phyloP scores from a whole-genome alignment of 768 basidiomycete species.

The Clitopilus hobsonii region DNA sequence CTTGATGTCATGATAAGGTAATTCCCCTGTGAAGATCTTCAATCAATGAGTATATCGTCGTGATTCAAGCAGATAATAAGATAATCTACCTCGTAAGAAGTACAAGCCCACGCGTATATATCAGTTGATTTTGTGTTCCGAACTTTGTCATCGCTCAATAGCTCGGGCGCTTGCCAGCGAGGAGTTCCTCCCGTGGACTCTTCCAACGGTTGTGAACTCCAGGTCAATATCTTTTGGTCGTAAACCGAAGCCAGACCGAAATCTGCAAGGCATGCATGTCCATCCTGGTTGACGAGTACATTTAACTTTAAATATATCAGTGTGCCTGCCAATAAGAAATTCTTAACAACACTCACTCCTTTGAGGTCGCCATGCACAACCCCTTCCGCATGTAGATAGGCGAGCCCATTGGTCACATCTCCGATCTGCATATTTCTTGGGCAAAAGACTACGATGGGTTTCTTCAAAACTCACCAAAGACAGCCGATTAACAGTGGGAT shows the following conservation, averaged over 20 bases:
- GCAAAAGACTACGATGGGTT: background rate
- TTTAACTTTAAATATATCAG: too few relatives aligned
- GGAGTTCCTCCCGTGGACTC: slow-evolving; percentile 10
- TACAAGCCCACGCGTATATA: slow-evolving; percentile 15
- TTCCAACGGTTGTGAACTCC: slow-evolving; percentile 9
- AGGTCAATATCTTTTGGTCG: slow-evolving; percentile 10
- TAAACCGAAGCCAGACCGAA: slow-evolving; percentile 17
- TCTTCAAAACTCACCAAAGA: background rate
- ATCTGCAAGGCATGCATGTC: slow-evolving; percentile 17
- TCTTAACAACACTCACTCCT: background rate
- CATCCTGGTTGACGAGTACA: slow-evolving; percentile 13
- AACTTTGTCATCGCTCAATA: slow-evolving; percentile 11
- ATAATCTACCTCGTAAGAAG: slow-evolving; percentile 14
- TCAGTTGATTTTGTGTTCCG: slow-evolving; percentile 13
- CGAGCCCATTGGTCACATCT: background rate
- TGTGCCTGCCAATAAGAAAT: too few relatives aligned
- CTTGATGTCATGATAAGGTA: too few relatives aligned
- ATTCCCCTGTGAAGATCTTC: too few relatives aligned
- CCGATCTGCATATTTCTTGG: background rate
- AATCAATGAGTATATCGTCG: too few relatives aligned
- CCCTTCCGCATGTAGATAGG: background rate
- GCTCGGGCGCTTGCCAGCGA: slow-evolving; percentile 20
- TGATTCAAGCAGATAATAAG: too few relatives aligned
- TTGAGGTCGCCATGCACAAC: background rate
- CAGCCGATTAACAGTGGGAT: background rate